A percentile compares a stretch with the other conserved stretches of the same genome.
Evolutionary conservation across 2,329 filamentous ascomycete species (phyloP).

Genomic region (Ophiognomonia clavigignenti-juglandacearum): DNA sequence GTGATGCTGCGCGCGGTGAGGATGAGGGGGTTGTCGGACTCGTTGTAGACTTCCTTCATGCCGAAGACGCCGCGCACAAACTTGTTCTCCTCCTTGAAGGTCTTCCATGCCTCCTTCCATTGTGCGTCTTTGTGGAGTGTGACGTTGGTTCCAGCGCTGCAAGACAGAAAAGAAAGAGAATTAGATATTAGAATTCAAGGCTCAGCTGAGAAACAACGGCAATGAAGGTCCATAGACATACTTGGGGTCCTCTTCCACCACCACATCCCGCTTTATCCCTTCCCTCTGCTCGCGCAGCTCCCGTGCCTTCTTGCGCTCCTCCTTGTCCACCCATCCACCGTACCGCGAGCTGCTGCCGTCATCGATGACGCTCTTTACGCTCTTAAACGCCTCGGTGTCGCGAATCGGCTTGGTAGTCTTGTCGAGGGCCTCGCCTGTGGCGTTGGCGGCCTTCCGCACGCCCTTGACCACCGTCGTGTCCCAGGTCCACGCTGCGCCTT

Average conservation of each 20-base stretch:
- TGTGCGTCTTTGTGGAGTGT: constrained; percentile 95
- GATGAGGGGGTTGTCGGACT: constrained; percentile 95
- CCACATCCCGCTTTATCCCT: constrained; percentile 48
- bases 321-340: constrained; percentile 94
- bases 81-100: constrained; percentile 86
- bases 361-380: constrained; percentile 92
- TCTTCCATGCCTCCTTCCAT: constrained; percentile 98
- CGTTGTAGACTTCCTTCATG: constrained; percentile 83
- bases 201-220: constrained; percentile 14
- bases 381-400: constrained; percentile 91
- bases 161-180: constrained; percentile 6
- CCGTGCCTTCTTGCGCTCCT: constrained; percentile 78
- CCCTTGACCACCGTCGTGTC: constrained; percentile 91
- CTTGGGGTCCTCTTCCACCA: constrained; percentile 80
- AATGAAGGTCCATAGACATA: constrained; percentile 43
- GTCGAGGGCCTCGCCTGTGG: constrained; percentile 81
- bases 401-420: constrained; percentile 93
- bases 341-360: constrained; percentile 95
- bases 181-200: constrained; percentile 25
- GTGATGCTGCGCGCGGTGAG: constrained; percentile 90
- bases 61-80: constrained; percentile 84
- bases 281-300: constrained; percentile 66
- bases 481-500: constrained; percentile 95
- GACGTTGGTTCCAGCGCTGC: constrained; percentile 85
- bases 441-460: constrained; percentile 77